A percentile compares a stretch with the other conserved stretches of the same genome.
Conservation (phyloP, 768 basidiomycete genomes). For the Mycena vulgaris region DNA sequence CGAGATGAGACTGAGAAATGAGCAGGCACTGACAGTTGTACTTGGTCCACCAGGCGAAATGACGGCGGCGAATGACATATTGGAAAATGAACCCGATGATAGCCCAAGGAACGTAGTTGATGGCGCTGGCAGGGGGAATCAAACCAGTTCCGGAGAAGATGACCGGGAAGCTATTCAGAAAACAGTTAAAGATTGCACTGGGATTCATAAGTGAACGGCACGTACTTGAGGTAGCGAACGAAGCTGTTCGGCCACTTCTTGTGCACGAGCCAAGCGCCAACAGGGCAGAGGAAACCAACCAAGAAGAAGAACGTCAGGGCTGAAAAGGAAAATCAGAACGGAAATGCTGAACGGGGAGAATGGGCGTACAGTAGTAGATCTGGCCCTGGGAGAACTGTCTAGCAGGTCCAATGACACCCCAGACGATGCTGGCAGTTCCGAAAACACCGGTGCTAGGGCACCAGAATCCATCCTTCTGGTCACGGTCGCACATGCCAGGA, state of each 20-base stretch:
- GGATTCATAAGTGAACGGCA: conserved; percentile 21
- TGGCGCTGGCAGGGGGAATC: conserved; percentile 79
- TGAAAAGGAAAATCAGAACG: conserved; percentile 59
- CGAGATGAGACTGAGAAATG: background rate
- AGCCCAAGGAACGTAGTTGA: conserved; percentile 80
- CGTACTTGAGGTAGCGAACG: conserved; percentile 76
- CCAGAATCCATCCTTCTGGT: conserved; percentile 75
- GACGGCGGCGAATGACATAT: conserved; percentile 68
- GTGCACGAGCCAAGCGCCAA: conserved; percentile 66
- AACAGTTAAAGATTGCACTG: background rate
- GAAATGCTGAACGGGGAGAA: background rate
- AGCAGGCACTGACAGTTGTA: conserved; percentile 63
- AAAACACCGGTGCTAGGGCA: conserved; percentile 83
- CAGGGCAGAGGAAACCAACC: conserved; percentile 74
- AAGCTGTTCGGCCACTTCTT: conserved; percentile 75
- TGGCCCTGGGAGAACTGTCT: conserved; percentile 59
- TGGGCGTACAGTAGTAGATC: conserved; percentile 25
- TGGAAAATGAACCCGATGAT: conserved; percentile 79
- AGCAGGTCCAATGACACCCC: conserved; percentile 86
- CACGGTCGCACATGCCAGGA: conserved; percentile 67
- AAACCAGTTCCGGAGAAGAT: conserved; percentile 72
- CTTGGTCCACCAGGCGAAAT: conserved; percentile 82
- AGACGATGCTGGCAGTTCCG: conserved; percentile 85
- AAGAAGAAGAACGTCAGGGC: conserved; percentile 83
- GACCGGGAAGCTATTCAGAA: conserved; percentile 59